Base-by-base conservation (phyloP, 2,329 filamentous ascomycete genomes). In the Penicillium crustosum region DNA sequence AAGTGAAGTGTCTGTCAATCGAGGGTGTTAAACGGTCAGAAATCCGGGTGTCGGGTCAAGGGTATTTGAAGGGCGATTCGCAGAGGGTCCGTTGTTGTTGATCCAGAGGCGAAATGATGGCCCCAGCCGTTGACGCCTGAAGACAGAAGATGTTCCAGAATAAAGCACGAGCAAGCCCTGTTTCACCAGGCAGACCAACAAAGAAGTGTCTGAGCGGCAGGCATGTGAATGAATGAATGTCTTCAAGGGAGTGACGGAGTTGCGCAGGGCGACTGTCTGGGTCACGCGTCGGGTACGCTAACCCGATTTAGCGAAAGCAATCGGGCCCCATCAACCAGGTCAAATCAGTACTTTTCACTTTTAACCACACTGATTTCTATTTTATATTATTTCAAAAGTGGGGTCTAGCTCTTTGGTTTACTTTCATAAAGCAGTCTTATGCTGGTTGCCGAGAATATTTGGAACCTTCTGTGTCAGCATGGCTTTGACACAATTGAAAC, bases 241-340 rank as follows among this genome's bases (percentile, higher is more conserved):
- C 47, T 56, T 55, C 60, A 51, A 61, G 59, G 62, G 64, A 62
- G 63, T 66, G 67, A 68, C 62, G 65, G 57, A 58, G 57, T 62
- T 67, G 62, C 57, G 62, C 66, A 69, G 66, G 67, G 68, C 68
- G 65, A 69, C 61, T 62, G 68, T 66, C 60, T 63, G 58, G 63
- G 72, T 75, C 73, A 75, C 73, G 73, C 72, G 72, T 74, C 72
- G 68, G 71, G 33, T 55, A 59, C 72, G 68, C 73, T 75, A 75
- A 65, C 72, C 71, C 29, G 29, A 67, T 65, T 60, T n/a, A 64
- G 63, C 31, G 47, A 39, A 41, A 42, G 19, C 45, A 43, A 48
- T 50, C 38, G 45, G 41, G 39, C 31, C 50, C 50, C 41, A 53
- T 53, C 41, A 43, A 55, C 39, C 35, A 55, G 36, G 13, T 36